Evolutionary conservation across 2,329 filamentous ascomycete genomes (phyloP).

Genomic region (Penicillium sp.): DNA sequence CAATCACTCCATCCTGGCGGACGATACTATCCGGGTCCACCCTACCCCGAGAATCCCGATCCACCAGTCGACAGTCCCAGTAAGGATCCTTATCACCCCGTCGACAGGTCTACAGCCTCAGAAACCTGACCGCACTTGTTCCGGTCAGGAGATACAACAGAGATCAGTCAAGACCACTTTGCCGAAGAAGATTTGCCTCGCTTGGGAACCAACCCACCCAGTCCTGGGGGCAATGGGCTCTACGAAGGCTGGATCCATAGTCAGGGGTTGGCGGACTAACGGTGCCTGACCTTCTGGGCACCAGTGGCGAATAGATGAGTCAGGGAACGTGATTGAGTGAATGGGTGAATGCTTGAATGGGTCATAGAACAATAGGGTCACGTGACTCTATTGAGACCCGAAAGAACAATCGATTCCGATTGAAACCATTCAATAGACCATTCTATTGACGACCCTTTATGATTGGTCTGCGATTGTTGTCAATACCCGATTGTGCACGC

Average conservation of each 20-base stretch:
- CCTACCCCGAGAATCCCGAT: slow-evolving; percentile 10
- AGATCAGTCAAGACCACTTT: neutral
- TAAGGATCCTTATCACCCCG: slow-evolving; percentile 21
- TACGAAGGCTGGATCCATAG: slow-evolving; percentile 17
- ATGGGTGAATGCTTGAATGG: neutral
- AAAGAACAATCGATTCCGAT: neutral
- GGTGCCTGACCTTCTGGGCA: slow-evolving; percentile 19
- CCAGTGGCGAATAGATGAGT: slow-evolving; percentile 11
- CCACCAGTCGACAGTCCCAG: slow-evolving; percentile 16
- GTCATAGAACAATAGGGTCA: neutral
- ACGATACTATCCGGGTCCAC: slow-evolving; percentile 39
- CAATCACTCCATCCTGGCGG: slow-evolving; percentile 48
- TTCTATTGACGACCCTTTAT: neutral
- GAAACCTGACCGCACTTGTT: slow-evolving; percentile 11
- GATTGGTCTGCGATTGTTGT: neutral
- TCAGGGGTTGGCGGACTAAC: slow-evolving; percentile 16
- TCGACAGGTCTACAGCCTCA: slow-evolving; percentile 8
- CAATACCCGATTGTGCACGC: neutral
- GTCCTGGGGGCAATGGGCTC: slow-evolving; percentile 14
- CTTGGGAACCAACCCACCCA: slow-evolving; percentile 11
- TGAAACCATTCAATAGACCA: neutral
- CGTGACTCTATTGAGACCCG: neutral
- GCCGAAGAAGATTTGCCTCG: slow-evolving; percentile 11
- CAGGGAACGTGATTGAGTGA: neutral
- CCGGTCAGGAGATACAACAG: slow-evolving; percentile 9